Percentiles rank a stretch among this genome's conserved stretches.
phyloP scores from a whole-genome alignment of 1,284 basidiomycete species.

The Naganishia sp. region DNA sequence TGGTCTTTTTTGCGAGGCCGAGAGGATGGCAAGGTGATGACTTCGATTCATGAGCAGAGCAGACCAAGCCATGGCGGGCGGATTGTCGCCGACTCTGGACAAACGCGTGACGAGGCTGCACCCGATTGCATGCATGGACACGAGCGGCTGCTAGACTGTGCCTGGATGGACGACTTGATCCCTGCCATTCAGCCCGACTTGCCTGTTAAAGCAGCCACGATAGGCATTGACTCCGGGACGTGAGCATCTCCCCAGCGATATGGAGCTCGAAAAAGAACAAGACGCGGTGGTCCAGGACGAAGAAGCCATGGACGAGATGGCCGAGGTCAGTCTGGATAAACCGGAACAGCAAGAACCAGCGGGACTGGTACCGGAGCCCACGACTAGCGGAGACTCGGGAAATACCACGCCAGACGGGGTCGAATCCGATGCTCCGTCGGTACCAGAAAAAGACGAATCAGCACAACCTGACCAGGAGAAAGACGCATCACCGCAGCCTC shows the following conservation, averaged over 20 bases:
- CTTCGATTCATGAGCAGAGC: neutral
- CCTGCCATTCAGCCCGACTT: neutral
- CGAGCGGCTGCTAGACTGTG: neutral
- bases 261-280: conserved; percentile 2
- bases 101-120: conserved; percentile 18
- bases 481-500: neutral
- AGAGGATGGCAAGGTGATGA: neutral
- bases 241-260: neutral
- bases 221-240: neutral
- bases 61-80: neutral
- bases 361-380: neutral
- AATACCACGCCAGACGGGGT: too few species aligned
- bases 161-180: neutral
- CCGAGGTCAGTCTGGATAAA: conserved; percentile 22
- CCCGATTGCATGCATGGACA: neutral
- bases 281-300: neutral
- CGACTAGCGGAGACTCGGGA: too few species aligned
- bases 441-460: conserved; percentile 8
- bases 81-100: neutral
- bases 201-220: too few species aligned
- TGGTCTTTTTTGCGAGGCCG: neutral
- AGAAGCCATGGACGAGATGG: conserved; percentile 18
- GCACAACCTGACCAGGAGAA: neutral
- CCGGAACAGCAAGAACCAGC: conserved; percentile 5
- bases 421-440: neutral